A percentile compares a stretch with the other conserved stretches of the same genome.
These are phyloP conservation scores for Mycena citricolor DNA, from an alignment of 1,284 basidiomycete species.

Conservation along the genomic window DNA sequence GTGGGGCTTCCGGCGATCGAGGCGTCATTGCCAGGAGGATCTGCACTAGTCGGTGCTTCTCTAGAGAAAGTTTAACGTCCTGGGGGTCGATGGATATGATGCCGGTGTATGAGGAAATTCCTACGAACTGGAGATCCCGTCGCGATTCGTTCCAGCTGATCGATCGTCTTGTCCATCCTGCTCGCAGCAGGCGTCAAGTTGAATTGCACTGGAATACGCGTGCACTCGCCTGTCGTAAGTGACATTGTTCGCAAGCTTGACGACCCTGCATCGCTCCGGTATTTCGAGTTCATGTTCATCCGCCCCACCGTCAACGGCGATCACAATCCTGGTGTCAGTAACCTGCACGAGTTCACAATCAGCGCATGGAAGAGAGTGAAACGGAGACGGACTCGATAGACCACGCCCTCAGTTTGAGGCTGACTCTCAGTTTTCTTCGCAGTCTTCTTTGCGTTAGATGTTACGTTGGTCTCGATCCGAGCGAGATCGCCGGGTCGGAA, in stretches of 20 bases:
- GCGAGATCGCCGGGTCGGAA: slow-evolving; percentile 85
- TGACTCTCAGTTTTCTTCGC: slow-evolving; percentile 36
- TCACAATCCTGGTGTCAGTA: slow-evolving; percentile 72
- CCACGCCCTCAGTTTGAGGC: slow-evolving; percentile 65
- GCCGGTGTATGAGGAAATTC: slow-evolving; percentile 37
- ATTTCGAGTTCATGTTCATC: slow-evolving; percentile 73
- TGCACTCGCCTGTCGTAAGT: slow-evolving; percentile 79
- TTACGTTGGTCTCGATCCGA: slow-evolving; percentile 73
- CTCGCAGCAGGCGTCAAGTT: slow-evolving; percentile 1
- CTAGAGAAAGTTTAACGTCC: slow-evolving; percentile 42
- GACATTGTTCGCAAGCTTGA: slow-evolving; percentile 90
- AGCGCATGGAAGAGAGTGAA: too few species aligned
- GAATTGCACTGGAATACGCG: neutral
- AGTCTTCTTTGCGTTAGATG: slow-evolving; percentile 39
- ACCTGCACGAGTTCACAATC: slow-evolving; percentile 45
- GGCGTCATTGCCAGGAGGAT: slow-evolving; percentile 65
- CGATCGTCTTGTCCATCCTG: slow-evolving; percentile 82
- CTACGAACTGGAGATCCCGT: slow-evolving; percentile 33
- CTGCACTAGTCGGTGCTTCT: slow-evolving; percentile 52
- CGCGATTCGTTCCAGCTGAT: slow-evolving; percentile 56
- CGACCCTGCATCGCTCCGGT: slow-evolving; percentile 78
- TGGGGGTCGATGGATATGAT: slow-evolving; percentile 23
- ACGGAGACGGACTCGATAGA: slow-evolving; percentile 65
- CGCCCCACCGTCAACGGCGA: slow-evolving; percentile 64
- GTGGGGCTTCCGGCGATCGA: slow-evolving; percentile 37